A percentile compares a stretch with the other conserved stretches of the same genome.
These are phyloP conservation scores for Chrysoporthe cubensis DNA, from an alignment of 2,329 filamentous ascomycete genomes.

Conservation along the genomic window DNA sequence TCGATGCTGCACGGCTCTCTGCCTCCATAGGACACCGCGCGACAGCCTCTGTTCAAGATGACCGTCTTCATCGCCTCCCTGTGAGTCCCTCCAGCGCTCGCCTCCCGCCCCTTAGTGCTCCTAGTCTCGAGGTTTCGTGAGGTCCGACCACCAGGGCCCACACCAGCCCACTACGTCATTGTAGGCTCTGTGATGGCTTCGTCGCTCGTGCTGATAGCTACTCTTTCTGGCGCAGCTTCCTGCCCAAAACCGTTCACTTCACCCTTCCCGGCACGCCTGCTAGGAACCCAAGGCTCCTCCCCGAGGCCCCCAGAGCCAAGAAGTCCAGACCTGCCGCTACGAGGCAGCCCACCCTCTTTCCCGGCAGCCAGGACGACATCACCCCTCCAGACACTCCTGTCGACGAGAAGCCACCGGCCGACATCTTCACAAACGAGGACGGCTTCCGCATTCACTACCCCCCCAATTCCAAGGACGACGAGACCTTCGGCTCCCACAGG, in stretches of 20 bases:
- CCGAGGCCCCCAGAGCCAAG: slow-evolving; percentile 38
- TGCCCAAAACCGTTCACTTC: slow-evolving; percentile 92
- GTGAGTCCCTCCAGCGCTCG: slow-evolving; percentile 40
- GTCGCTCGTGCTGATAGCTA: neutral
- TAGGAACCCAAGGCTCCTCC: slow-evolving; percentile 31
- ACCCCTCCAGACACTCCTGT: slow-evolving; percentile 61
- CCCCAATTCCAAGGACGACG: slow-evolving; percentile 35
- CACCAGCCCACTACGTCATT: slow-evolving; percentile 26
- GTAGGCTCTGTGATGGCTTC: slow-evolving; percentile 1
- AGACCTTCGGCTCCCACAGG: slow-evolving; percentile 44
- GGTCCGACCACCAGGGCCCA: slow-evolving; percentile 15
- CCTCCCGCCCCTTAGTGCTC: neutral
- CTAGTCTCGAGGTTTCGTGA: neutral
- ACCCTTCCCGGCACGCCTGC: slow-evolving; percentile 62
- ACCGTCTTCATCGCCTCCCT: slow-evolving; percentile 57
- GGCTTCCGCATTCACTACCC: slow-evolving; percentile 61
- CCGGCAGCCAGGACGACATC: slow-evolving; percentile 47
- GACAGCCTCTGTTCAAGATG: slow-evolving; percentile 42
- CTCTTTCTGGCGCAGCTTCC: slow-evolving; percentile 65
- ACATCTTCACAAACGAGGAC: slow-evolving; percentile 62
- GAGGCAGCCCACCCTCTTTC: slow-evolving; percentile 58
- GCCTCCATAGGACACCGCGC: neutral
- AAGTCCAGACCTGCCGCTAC: slow-evolving; percentile 35
- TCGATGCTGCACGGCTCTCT: neutral
- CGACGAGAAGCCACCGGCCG: slow-evolving; percentile 47